Conservation (phyloP, 164 flowering plant genomes). For the Magnolia sinica region DNA sequence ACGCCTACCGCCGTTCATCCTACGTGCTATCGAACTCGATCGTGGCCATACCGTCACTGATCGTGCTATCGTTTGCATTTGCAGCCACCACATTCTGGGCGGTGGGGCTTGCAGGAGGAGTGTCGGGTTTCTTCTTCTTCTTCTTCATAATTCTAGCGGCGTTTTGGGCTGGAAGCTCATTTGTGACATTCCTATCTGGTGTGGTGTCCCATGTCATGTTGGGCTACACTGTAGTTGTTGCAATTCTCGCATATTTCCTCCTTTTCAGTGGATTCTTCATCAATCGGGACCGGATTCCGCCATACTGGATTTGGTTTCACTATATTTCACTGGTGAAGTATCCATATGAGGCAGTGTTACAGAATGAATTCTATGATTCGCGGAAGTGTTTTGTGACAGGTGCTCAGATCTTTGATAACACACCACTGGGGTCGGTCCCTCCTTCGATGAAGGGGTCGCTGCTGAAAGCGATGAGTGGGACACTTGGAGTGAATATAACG, state of each 20-base stretch:
- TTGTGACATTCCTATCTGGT: slow-evolving; percentile 90
- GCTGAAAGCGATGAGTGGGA: slow-evolving; percentile 44
- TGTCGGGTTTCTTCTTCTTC: slow-evolving; percentile 67
- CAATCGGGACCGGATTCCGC: slow-evolving; percentile 64
- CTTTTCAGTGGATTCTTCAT: slow-evolving; percentile 95
- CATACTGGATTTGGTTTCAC: slow-evolving; percentile 95
- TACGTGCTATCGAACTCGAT: slow-evolving; percentile 73
- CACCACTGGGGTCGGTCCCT: slow-evolving; percentile 58
- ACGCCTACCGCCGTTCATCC: slow-evolving; percentile 87
- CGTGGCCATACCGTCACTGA: slow-evolving; percentile 55
- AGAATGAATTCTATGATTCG: slow-evolving; percentile 65
- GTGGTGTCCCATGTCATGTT: slow-evolving; percentile 76
- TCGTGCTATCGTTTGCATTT: slow-evolving; percentile 61
- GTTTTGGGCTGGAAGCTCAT: slow-evolving; percentile 92
- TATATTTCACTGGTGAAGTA: slow-evolving; percentile 82
- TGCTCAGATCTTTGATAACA: slow-evolving; percentile 74
- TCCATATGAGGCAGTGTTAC: slow-evolving; percentile 74
- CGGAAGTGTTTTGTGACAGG: slow-evolving; percentile 67
- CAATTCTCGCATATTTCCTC: slow-evolving; percentile 73
- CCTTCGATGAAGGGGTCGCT: slow-evolving; percentile 40
- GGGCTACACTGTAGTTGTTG: slow-evolving; percentile 79
- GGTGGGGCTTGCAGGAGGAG: slow-evolving; percentile 78
- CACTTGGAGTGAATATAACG: slow-evolving; percentile 49
- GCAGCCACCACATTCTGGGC: slow-evolving; percentile 70
- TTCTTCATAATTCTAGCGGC: slow-evolving; percentile 56